Evolutionary conservation across 2,329 filamentous ascomycete genomes (phyloP).

Genomic region (Diaporthe sp.): DNA sequence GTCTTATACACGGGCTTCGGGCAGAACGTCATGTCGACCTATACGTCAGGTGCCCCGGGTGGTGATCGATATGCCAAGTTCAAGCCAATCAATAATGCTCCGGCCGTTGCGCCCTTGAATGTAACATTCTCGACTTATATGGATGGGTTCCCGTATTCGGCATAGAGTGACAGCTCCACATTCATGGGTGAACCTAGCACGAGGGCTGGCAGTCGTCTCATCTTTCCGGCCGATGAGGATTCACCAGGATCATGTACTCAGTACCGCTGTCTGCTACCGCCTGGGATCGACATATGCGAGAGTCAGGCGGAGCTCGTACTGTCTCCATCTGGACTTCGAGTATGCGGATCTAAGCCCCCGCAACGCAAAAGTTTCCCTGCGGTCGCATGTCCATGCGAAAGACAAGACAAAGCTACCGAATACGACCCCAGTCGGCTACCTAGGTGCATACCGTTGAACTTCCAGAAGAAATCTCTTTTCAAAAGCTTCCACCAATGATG

Average conservation of each 20-base stretch:
- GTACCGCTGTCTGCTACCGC: not conserved
- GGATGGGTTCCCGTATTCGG: slow-evolving; percentile 9
- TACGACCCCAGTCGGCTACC: too few relatives aligned
- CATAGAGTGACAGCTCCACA: slow-evolving; percentile 16
- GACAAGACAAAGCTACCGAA: not conserved
- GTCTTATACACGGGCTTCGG: not conserved
- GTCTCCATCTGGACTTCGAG: not conserved
- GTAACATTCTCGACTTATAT: not conserved
- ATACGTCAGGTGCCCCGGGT: not conserved
- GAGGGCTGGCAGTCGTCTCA: slow-evolving; percentile 4
- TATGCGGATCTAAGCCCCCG: not conserved
- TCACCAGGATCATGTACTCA: not conserved
- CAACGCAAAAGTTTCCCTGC: not conserved
- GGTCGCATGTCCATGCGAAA: not conserved
- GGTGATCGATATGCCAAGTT: not conserved
- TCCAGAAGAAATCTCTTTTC: not conserved
- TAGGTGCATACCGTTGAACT: not conserved
- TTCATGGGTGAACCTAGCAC: slow-evolving; percentile 5
- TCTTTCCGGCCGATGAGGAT: not conserved
- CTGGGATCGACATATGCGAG: not conserved
- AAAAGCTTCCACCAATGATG: not conserved
- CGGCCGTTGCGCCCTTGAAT: not conserved
- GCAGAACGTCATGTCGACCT: not conserved
- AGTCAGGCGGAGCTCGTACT: not conserved
- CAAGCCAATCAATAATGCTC: not conserved